Evolutionary conservation across 345 rosid species (phyloP), one percentile per base, ranked within the genome.

Genomic region (Brassica incana): DNA sequence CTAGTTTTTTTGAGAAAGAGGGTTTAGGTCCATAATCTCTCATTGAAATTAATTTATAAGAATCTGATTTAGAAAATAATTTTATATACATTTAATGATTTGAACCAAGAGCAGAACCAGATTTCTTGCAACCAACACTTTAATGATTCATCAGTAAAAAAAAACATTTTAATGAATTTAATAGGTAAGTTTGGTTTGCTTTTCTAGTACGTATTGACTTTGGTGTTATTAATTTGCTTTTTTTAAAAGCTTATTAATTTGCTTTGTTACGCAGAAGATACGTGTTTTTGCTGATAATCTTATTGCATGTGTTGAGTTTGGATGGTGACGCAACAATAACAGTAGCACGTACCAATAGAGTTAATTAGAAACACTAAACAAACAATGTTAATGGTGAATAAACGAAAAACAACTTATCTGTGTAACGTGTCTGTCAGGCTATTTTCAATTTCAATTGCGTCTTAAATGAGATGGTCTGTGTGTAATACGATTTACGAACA

Each of bases 401-500:
- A 67, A 20, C 10, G 30, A 54, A 67, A 8, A 50, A 69, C 1
- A 69, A 69, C 61, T 69, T 16, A 52, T 43, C 2, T 5, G 63
- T 52, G 63, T 52, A 29, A 69, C 5, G n/a, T 27, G 48, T 40
- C 33, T 35, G 50, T 5, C 65, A 18, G 10, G 56, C 27, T 40
- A 67, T 20, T 9, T 27, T 25, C 32, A 29, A 11, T 10, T 43
- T 32, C 8, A 62, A 40, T 9, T 50, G 27, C 0, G 27, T 50
- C 23, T 50, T 69, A 52, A 60, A 72, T 25, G 2, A 25, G 8
- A 29, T 67, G 79, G 68, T 50, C 8, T 29, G 14, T 29, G 25
- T 16, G 67, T 67, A 18, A 29, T 60, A 29, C 25, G 35, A 61
- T 43, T 60, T 45, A 48, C 23, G 63, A 50, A 77, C 70, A 62